phyloP scores from a whole-genome alignment of 2,329 filamentous ascomycete genomes.

The Trichoderma koningii region DNA sequence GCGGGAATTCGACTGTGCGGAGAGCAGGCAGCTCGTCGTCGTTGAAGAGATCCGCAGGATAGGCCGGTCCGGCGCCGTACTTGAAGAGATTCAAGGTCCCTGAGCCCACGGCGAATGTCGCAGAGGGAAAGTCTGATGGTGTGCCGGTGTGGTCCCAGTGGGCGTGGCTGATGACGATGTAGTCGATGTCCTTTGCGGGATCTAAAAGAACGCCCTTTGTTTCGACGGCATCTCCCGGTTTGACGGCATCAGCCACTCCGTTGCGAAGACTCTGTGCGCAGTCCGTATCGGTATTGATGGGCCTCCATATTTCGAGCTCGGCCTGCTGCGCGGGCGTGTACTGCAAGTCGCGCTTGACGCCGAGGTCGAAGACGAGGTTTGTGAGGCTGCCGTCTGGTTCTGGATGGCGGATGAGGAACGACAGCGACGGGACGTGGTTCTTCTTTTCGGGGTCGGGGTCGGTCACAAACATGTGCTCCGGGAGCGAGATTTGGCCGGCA shows the following conservation, averaged over 20 bases:
- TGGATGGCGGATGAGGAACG: slow-evolving; percentile 18
- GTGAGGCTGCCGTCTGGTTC: background rate
- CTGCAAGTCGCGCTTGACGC: slow-evolving; percentile 13
- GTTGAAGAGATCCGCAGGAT: background rate
- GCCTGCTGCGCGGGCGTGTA: background rate
- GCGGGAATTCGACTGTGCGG: slow-evolving; percentile 18
- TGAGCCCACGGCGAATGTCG: slow-evolving; percentile 17
- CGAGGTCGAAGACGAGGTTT: slow-evolving; percentile 22
- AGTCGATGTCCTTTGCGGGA: slow-evolving; percentile 10
- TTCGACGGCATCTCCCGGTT: too few relatives aligned
- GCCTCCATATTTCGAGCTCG: background rate
- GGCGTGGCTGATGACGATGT: slow-evolving; percentile 18
- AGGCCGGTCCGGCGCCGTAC: slow-evolving; percentile 7
- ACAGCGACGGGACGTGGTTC: slow-evolving; percentile 12
- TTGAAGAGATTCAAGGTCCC: slow-evolving; percentile 9
- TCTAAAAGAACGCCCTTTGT: slow-evolving; percentile 11
- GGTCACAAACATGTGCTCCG: slow-evolving; percentile 17
- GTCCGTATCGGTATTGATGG: background rate
- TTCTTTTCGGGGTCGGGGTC: slow-evolving; percentile 13
- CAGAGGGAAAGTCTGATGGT: slow-evolving; percentile 17
- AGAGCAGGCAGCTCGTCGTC: slow-evolving; percentile 5
- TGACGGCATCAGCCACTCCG: background rate
- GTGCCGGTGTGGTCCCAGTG: slow-evolving; percentile 17
- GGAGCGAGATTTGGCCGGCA: slow-evolving; percentile 10
- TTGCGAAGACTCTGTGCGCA: slow-evolving; percentile 11